Conservation (phyloP, 2,329 filamentous ascomycete genomes). For the Cladophialophora bantiana region DNA sequence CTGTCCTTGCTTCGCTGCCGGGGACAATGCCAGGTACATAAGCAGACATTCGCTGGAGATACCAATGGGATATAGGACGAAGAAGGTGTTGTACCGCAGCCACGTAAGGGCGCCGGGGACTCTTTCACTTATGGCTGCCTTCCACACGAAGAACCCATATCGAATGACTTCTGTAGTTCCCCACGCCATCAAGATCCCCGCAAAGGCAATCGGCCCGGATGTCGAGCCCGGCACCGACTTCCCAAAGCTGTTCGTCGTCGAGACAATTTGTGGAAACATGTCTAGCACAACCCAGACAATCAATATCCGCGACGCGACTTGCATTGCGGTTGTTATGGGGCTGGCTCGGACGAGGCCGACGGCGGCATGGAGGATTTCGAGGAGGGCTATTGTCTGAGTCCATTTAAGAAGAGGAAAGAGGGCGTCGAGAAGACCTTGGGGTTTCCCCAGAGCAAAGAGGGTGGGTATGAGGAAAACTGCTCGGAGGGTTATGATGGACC, state of each 20-base stretch:
- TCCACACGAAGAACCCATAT: conserved; percentile 88
- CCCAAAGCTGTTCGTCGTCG: conserved; percentile 60
- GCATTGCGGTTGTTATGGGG: conserved; percentile 83
- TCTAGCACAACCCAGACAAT: conserved; percentile 87
- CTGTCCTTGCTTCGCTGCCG: conserved; percentile 60
- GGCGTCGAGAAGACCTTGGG: conserved; percentile 55
- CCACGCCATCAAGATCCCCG: conserved; percentile 77
- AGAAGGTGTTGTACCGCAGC: conserved; percentile 87
- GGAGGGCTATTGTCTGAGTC: conserved; percentile 80
- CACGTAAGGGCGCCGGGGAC: conserved; percentile 74
- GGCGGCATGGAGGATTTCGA: conserved; percentile 84
- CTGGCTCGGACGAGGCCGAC: conserved; percentile 85
- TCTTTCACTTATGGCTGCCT: conserved; percentile 60
- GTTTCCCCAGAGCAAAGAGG: conserved; percentile 57
- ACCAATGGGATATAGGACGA: conserved; percentile 88
- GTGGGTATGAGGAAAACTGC: conserved; percentile 64
- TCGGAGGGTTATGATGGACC: conserved; percentile 77
- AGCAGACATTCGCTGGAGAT: conserved; percentile 87
- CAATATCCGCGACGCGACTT: conserved; percentile 84
- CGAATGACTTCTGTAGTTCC: conserved; percentile 88
- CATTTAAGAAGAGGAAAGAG: conserved; percentile 57
- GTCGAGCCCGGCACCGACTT: conserved; percentile 29
- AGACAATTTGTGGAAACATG: conserved; percentile 72
- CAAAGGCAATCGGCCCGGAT: conserved; percentile 45
- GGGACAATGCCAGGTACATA: conserved; percentile 72